Percentiles rank a stretch among this genome's conserved stretches.
These are phyloP conservation scores for Viola pubescens DNA, from an alignment of 441 rosid genomes.

Conservation along the genomic window DNA sequence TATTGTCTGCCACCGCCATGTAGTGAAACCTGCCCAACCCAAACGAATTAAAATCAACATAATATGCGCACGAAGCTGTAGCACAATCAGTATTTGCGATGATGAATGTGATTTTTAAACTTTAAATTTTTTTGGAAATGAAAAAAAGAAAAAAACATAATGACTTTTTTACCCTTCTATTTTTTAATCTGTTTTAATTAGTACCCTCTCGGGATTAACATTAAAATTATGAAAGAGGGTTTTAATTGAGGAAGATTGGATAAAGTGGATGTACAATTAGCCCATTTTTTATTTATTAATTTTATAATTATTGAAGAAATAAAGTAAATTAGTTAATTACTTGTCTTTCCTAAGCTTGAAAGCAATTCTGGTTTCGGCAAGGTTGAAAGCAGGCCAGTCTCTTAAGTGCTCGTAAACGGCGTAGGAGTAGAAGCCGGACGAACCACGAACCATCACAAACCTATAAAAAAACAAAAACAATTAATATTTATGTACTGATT, in stretches of 20 bases:
- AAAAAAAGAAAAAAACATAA: background rate
- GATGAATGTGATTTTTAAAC: too few relatives aligned
- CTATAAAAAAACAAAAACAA: constrained; percentile 23
- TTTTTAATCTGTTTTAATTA: background rate
- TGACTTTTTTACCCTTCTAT: too few relatives aligned
- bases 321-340: constrained; percentile 19
- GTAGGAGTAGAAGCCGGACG: constrained; percentile 68
- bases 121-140: too few relatives aligned
- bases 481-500: too few relatives aligned
- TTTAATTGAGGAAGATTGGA: too few relatives aligned
- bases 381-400: constrained; percentile 70
- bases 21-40: constrained; percentile 52
- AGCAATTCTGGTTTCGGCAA: constrained; percentile 65
- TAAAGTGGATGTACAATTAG: background rate
- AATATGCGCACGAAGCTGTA: background rate
- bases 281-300: background rate
- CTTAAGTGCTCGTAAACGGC: constrained; percentile 60
- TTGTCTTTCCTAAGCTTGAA: constrained; percentile 83
- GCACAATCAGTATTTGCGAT: too few relatives aligned
- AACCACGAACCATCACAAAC: constrained; percentile 54
- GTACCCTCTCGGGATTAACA: background rate
- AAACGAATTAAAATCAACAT: background rate
- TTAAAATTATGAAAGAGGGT: too few relatives aligned
- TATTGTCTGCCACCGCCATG: constrained; percentile 74
- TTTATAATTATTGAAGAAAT: too few relatives aligned